Evolutionary conservation across 257 asterid species (phyloP).

Genomic region (Jasminum sambac): DNA sequence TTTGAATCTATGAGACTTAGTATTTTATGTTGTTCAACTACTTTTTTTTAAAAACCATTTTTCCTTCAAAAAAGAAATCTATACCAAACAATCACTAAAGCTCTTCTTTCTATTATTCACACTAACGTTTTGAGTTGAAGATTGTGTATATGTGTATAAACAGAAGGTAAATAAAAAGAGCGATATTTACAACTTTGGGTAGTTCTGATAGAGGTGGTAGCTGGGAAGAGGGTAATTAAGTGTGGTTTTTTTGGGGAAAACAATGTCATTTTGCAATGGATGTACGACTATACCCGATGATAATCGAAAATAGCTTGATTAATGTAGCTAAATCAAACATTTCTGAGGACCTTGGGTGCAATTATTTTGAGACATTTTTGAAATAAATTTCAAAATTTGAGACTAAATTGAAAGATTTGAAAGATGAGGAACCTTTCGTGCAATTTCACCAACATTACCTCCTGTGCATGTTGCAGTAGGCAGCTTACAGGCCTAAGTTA

Average conservation of each 20-base stretch:
- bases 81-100: neutral
- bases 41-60: too few relatives aligned
- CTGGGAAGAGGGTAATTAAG: constrained; percentile 40
- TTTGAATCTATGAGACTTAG: too few relatives aligned
- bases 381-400: too few relatives aligned
- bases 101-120: neutral
- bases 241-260: constrained; percentile 41
- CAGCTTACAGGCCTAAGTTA: too few relatives aligned
- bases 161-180: constrained; percentile 42
- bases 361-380: too few relatives aligned
- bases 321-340: constrained; percentile 36
- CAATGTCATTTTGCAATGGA: constrained; percentile 41
- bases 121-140: constrained; percentile 25
- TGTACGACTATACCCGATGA: constrained; percentile 30
- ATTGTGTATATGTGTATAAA: constrained; percentile 35
- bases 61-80: neutral
- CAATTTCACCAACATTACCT: too few relatives aligned
- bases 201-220: constrained; percentile 42
- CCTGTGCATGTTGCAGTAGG: too few relatives aligned
- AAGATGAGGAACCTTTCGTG: too few relatives aligned
- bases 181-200: constrained; percentile 49
- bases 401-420: too few relatives aligned
- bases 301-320: constrained; percentile 20
- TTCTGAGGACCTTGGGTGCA: too few relatives aligned
- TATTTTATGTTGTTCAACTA: too few relatives aligned